phyloP scores from a whole-genome alignment of 1,284 basidiomycete genomes.

The Phylloporus gajari region DNA sequence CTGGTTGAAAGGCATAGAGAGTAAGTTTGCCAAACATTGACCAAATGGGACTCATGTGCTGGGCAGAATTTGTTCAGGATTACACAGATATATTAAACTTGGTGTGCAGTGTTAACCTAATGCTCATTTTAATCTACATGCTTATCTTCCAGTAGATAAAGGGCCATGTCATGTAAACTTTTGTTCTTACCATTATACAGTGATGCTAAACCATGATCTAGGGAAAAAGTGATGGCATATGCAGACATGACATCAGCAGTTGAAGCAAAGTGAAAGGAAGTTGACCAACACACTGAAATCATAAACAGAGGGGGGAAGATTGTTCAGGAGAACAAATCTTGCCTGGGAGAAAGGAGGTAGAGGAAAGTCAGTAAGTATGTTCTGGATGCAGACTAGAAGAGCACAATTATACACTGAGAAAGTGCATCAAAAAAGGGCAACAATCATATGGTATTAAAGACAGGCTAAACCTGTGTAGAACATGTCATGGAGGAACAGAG shows the following conservation, averaged over 20 bases:
- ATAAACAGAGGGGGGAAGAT: constrained; percentile 26
- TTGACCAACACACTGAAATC: constrained; percentile 27
- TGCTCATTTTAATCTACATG: constrained; percentile 7
- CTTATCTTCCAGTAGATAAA: constrained; percentile 31
- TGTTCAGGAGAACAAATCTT: constrained; percentile 36
- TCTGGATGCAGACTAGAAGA: too few relatives aligned
- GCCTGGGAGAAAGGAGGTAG: constrained; percentile 31
- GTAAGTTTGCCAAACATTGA: constrained; percentile 24
- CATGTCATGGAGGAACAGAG: constrained; percentile 50
- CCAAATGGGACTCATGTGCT: constrained; percentile 11
- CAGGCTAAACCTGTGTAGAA: constrained; percentile 47
- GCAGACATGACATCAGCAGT: constrained; percentile 31
- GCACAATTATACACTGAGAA: constrained; percentile 23
- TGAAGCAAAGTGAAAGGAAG: constrained; percentile 26
- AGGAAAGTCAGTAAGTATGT: too few relatives aligned
- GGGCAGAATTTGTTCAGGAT: constrained; percentile 33
- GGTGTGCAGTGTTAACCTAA: constrained; percentile 30
- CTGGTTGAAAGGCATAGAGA: constrained; percentile 44
- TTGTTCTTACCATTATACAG: background rate
- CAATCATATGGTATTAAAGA: constrained; percentile 39
- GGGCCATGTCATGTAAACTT: constrained; percentile 41
- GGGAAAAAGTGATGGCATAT: constrained; percentile 32
- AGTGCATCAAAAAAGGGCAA: constrained; percentile 47
- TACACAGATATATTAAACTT: constrained; percentile 33
- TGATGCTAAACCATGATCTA: constrained; percentile 18